Evolutionary conservation across 202 grass and related monocot genomes (phyloP).

Genomic region (Digitaria exilis): DNA sequence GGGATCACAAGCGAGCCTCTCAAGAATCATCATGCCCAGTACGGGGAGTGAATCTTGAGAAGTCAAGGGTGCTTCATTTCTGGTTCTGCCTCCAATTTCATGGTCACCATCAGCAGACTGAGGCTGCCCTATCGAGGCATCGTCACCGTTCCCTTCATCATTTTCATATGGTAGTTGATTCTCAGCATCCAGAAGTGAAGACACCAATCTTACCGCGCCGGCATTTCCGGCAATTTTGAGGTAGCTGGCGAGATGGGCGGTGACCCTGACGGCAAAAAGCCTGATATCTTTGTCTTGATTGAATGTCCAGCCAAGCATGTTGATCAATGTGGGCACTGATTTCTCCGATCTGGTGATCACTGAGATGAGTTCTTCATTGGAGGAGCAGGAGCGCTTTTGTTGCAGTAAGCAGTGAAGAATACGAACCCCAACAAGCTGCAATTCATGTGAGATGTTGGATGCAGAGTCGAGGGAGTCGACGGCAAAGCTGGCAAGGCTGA

Average conservation of each 20-base stretch:
- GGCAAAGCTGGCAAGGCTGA: background rate
- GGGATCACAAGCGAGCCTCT: background rate
- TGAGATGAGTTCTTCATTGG: background rate
- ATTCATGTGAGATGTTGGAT: background rate
- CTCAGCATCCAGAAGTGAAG: background rate
- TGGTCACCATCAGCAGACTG: background rate
- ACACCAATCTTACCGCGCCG: background rate
- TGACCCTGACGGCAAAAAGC: background rate
- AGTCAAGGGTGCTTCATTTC: too few species aligned
- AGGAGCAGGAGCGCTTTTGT: background rate
- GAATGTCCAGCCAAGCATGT: background rate
- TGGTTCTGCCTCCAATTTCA: too few species aligned
- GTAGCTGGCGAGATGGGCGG: background rate
- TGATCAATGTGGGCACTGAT: background rate
- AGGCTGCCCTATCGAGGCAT: background rate
- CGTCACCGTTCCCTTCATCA: background rate
- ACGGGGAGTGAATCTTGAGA: background rate
- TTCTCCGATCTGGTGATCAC: background rate
- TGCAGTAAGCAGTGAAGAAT: background rate
- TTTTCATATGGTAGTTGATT: background rate
- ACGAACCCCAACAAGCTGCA: background rate
- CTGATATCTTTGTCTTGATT: background rate
- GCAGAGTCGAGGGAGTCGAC: background rate
- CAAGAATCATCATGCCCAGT: slow-evolving; percentile 13
- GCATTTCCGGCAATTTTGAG: background rate